Percentiles rank a stretch among this genome's conserved stretches.
Evolutionary conservation across 768 basidiomycete genomes (phyloP).

Genomic region (Russula sp.): DNA sequence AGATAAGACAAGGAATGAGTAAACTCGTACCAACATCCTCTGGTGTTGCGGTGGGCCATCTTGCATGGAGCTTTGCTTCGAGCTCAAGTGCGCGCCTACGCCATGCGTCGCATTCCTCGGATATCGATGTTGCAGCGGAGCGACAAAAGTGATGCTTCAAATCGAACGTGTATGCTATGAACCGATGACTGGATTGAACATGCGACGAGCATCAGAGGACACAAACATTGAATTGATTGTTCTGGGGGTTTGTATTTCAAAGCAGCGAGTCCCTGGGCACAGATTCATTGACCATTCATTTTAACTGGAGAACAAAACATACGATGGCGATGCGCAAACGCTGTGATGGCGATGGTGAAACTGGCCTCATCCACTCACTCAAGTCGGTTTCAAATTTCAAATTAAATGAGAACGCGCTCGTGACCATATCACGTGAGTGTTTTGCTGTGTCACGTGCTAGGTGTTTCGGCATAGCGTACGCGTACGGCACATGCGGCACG

Average conservation of each 20-base stretch:
- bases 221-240: slow-evolving; percentile 6
- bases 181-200: not conserved
- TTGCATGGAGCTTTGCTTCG: slow-evolving; percentile 2
- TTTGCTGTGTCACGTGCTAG: too few relatives aligned
- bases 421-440: too few relatives aligned
- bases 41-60: not conserved
- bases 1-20: not conserved
- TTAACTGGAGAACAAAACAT: not conserved
- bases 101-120: slow-evolving; percentile 10
- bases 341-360: slow-evolving; percentile 1
- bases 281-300: not conserved
- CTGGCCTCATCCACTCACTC: not conserved
- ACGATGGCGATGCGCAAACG: slow-evolving; percentile 13
- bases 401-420: too few relatives aligned
- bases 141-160: slow-evolving; percentile 1
- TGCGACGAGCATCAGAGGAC: not conserved
- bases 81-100: slow-evolving; percentile 9
- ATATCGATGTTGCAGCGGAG: not conserved
- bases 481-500: too few relatives aligned
- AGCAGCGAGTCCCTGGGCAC: not conserved
- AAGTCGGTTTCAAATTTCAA: too few relatives aligned
- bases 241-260: slow-evolving; percentile 11
- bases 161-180: slow-evolving; percentile 8
- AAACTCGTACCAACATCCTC: not conserved
- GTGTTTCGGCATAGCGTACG: too few relatives aligned